Base-by-base conservation (phyloP, 2,329 filamentous ascomycete genomes). In the Venturia oleaginea region DNA sequence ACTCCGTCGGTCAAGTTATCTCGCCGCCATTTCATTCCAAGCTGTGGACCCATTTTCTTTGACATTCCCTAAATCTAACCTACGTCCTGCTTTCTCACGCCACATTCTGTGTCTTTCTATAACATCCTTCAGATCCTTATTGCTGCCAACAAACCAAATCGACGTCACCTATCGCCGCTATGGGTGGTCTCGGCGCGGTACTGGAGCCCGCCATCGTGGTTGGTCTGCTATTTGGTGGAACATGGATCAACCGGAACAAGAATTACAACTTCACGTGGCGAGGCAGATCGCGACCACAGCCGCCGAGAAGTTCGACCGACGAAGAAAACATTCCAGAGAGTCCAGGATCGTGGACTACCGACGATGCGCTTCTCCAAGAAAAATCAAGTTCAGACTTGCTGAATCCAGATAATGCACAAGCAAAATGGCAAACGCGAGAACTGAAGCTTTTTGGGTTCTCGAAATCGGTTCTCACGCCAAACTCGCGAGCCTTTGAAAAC, bases 171-270 rank as follows among this genome's bases (percentile, higher is more conserved):
- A 42, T 43, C 17, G 4, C 5, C 59, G 27, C 17, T 3, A 84
- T 84, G 82, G 83, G 83, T 42, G 76, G 51, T 27, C 30, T 78
- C 55, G 84, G 84, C 54, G 81, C 82, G 19, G 76, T 86, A 66
- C 74, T 86, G 64, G 85, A 88, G 69, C 85, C 85, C n/a, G 74
- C 86, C 17, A 78, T 85, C 2, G 84, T 88, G 38, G 75, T 86
- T 62, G 77, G 79, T 27, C 77, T 88, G 30, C 79, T 88, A 17
- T 80, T 85, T 65, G 82, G 83, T 64, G 85, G 85, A 32, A 85
- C 84, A 19, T 83, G 83, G 78, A 79, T 87, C 68, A 87, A 88
- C 71, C 79, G 84, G 48, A 78, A 81, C 66, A 74, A 70, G 63
- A 68, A 72, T 15, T 76, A 75, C 66, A 71, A 72, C 40, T 75